These are phyloP conservation scores for Conidiobolus incongruus DNA, from an alignment of 371 early-diverging fungal species.

Conservation along the genomic window DNA sequence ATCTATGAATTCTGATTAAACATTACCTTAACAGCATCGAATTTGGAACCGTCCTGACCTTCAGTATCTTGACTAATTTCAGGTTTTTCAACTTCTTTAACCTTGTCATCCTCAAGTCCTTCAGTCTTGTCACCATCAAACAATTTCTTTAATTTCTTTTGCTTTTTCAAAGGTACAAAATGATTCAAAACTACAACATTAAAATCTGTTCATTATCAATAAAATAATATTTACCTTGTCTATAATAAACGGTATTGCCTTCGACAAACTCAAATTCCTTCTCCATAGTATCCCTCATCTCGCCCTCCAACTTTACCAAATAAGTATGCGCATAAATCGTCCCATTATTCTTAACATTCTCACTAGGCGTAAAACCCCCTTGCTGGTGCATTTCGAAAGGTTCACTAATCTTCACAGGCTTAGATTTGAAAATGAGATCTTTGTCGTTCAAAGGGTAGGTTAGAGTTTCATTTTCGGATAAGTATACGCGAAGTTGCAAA, in stretches of 20 bases:
- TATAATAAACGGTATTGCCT: neutral
- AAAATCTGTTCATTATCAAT: neutral
- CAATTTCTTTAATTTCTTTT: conserved; percentile 40
- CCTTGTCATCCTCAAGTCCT: too few relatives aligned
- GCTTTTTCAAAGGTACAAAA: conserved; percentile 10
- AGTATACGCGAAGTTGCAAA: neutral
- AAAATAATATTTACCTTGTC: neutral
- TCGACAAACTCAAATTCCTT: neutral
- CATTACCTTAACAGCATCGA: neutral
- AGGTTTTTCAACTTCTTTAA: conserved; percentile 15
- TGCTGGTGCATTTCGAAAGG: neutral
- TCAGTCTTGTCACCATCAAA: conserved; percentile 20
- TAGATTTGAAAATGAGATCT: neutral
- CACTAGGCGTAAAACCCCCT: neutral
- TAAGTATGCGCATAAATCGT: conserved; percentile 64
- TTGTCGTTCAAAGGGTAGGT: neutral
- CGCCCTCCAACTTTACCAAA: conserved; percentile 22
- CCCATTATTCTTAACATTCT: conserved; percentile 55
- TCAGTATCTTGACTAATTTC: conserved; percentile 1
- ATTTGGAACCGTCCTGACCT: neutral
- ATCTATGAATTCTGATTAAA: neutral
- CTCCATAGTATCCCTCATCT: conserved; percentile 22
- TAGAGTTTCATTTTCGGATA: neutral
- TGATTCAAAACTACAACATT: neutral
- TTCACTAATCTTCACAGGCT: neutral